Evolutionary conservation across 441 rosid genomes (phyloP), one percentile per base, ranked within the genome.

Genomic region (Erysimum cheiri): DNA sequence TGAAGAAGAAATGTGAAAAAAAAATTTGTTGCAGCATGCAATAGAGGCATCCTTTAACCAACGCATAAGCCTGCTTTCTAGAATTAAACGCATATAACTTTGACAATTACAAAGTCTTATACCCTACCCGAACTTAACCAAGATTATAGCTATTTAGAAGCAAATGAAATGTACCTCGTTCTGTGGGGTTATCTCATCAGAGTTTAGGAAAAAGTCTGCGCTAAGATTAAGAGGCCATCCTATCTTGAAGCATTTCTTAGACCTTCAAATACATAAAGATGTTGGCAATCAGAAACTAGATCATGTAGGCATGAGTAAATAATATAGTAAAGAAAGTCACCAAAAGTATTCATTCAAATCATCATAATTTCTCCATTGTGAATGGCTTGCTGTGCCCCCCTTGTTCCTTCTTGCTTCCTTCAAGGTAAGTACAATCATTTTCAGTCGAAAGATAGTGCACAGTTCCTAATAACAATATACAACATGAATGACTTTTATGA

Each of bases 311-410:
- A 64, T 60, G 66, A 69, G 61, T 78, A 41, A 10, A 64, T 48
- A 47, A 55, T 74, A 65, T 65, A 67, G 67, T 71, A 26, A 57
- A 36, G 32, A 36, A 8, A 62, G 46, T 80, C 74, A 93, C 99
- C 99, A 96, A 72, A 96, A 96, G 81, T 91, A 96, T 85, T 96
- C 99, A 60, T 96, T 96, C 70, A 96, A 46, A 79, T 96, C 99
- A 77, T 96, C 99, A 68, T 96, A 96, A 65, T 96, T 96, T 83
- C 99, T 96, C 99, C 99, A 96, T 79, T 65, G 88, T 53, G 99
- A 91, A 85, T 93, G 98, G 82, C 99, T 96, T 60, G 88, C 93
- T 70, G 77, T 91, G 69, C 97, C 97, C 5, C 85, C 86, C 69
- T 78, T 80, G 82, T 88, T 96, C 83, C 90, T 88, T 78, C 64